phyloP scores from a whole-genome alignment of 192 early-diverging fungal genomes.

The Backusella tuberculispora region DNA sequence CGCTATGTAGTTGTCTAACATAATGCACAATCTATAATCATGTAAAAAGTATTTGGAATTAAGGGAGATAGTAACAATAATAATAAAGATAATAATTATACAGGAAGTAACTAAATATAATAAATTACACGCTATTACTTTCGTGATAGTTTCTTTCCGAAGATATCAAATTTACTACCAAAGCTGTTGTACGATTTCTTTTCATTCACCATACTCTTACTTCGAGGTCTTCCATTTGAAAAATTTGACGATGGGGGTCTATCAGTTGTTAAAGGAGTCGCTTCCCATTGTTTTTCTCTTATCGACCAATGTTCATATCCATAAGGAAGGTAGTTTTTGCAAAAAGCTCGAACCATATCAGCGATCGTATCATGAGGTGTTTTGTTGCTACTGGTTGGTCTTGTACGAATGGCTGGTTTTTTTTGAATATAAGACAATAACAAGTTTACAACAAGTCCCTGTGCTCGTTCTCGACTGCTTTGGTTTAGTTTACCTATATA shows the following conservation, averaged over 20 bases:
- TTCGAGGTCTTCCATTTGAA: background rate
- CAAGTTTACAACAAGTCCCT: constrained; percentile 7
- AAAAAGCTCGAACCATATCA: constrained; percentile 10
- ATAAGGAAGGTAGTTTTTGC: background rate
- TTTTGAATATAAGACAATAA: constrained; percentile 8
- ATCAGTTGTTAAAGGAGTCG: background rate
- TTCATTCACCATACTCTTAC: constrained; percentile 6
- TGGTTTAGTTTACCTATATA: background rate
- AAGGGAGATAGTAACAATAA: background rate
- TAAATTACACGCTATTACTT: background rate
- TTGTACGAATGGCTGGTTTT: background rate
- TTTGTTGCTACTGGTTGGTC: background rate
- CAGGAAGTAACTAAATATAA: background rate
- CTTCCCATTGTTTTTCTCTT: constrained; percentile 9
- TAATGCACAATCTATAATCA: background rate
- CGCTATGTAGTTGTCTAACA: no score
- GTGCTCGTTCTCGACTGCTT: constrained; percentile 8
- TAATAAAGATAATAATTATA: background rate
- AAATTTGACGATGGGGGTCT: background rate
- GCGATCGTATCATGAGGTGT: background rate
- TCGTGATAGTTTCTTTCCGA: constrained; percentile 8
- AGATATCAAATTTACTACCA: background rate
- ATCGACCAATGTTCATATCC: background rate
- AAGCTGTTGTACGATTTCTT: background rate
- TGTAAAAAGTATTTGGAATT: background rate